Evolutionary conservation across 495 filamentous ascomycete genomes (phyloP).

Genomic region (Choiromyces venosus): DNA sequence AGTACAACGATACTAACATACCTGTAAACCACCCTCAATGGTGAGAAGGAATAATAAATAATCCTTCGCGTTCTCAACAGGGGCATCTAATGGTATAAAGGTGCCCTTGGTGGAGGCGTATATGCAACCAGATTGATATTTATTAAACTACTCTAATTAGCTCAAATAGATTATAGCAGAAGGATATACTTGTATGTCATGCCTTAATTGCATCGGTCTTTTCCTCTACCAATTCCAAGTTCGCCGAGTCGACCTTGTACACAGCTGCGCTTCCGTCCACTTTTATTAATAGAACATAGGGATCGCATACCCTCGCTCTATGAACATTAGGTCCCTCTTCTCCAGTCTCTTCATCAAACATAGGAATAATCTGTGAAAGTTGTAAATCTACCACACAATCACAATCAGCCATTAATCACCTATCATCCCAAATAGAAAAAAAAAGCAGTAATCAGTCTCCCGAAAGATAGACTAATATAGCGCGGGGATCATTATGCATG

Average conservation of each 20-base stretch:
- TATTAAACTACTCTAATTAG: slow-evolving; percentile 44
- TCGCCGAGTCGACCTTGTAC: slow-evolving; percentile 66
- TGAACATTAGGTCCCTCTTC: slow-evolving; percentile 67
- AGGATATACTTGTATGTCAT: slow-evolving; percentile 11
- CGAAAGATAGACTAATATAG: not conserved
- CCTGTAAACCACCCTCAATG: slow-evolving; percentile 63
- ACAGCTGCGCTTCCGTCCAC: slow-evolving; percentile 74
- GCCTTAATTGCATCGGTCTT: slow-evolving; percentile 51
- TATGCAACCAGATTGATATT: slow-evolving; percentile 75
- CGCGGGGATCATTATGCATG: not conserved
- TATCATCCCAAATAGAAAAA: slow-evolving; percentile 11
- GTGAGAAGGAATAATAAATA: slow-evolving; percentile 68
- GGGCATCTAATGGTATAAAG: slow-evolving; percentile 45
- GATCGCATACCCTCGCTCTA: slow-evolving; percentile 78
- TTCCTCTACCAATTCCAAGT: slow-evolving; percentile 75
- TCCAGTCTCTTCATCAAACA: slow-evolving; percentile 80
- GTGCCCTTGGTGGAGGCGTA: slow-evolving; percentile 61
- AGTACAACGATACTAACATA: slow-evolving; percentile 45
- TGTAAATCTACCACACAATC: slow-evolving; percentile 60
- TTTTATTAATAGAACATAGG: slow-evolving; percentile 76
- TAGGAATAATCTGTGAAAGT: slow-evolving; percentile 79
- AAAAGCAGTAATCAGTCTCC: not conserved
- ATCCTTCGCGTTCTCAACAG: slow-evolving; percentile 45
- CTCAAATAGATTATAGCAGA: not conserved
- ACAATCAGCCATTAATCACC: slow-evolving; percentile 10